A percentile compares a stretch with the other conserved stretches of the same genome.
Conservation (phyloP, 768 basidiomycete species). For the Suillus paluster region DNA sequence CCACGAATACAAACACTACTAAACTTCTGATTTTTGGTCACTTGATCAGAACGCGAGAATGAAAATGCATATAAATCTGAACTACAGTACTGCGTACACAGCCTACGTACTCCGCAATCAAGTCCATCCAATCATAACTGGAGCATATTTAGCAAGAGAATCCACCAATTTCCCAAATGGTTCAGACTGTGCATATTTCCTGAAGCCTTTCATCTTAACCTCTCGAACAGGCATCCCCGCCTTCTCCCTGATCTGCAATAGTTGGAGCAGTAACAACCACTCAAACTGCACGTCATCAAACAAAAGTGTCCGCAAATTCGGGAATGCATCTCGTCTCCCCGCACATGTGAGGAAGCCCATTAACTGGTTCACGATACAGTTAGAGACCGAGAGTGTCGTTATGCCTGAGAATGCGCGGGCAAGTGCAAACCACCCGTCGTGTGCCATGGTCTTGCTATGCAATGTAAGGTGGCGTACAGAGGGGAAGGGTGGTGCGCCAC, state of each 20-base stretch:
- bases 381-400: conserved; percentile 29
- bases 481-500: conserved; percentile 28
- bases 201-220: conserved; percentile 28
- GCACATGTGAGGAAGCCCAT: conserved; percentile 30
- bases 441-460: conserved; percentile 28
- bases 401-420: conserved; percentile 30
- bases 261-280: conserved; percentile 32
- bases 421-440: conserved; percentile 26
- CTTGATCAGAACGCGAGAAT: neutral
- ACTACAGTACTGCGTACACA: too few relatives aligned
- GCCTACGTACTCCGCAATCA: neutral
- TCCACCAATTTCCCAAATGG: conserved; percentile 23
- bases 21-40: conserved; percentile 14
- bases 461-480: conserved; percentile 27
- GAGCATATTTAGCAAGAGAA: conserved; percentile 17
- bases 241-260: conserved; percentile 28
- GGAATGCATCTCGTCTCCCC: conserved; percentile 31
- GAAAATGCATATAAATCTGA: too few relatives aligned
- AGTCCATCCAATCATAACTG: conserved; percentile 8
- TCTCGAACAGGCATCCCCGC: conserved; percentile 21
- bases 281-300: conserved; percentile 32
- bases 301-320: conserved; percentile 18
- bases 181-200: conserved; percentile 18
- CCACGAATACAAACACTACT: conserved; percentile 27
- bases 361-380: conserved; percentile 26